phyloP scores from a whole-genome alignment of 352 stramenopile genomes.

The Globisporangium uncinulatum region DNA sequence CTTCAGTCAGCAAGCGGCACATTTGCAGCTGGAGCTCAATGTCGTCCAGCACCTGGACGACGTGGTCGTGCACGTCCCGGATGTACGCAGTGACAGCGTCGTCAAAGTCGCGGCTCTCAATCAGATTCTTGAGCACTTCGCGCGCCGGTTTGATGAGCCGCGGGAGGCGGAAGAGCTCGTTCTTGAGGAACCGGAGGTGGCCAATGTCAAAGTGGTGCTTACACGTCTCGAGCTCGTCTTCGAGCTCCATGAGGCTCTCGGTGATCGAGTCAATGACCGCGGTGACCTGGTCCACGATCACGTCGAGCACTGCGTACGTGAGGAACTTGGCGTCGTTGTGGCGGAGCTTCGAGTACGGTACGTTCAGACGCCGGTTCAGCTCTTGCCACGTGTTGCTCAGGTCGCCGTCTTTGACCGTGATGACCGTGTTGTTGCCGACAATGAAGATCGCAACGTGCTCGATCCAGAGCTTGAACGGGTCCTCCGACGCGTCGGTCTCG shows the following conservation, averaged over 20 bases:
- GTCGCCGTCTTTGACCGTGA: conserved; percentile 76
- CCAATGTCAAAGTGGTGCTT: conserved; percentile 76
- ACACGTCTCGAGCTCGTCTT: conserved; percentile 58
- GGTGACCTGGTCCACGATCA: conserved; percentile 83
- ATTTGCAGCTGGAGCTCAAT: conserved; percentile 82
- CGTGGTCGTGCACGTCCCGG: conserved; percentile 82
- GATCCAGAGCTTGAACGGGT: conserved; percentile 72
- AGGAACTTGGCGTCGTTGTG: conserved; percentile 88
- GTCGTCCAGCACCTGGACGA: conserved; percentile 73
- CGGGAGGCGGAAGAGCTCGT: conserved; percentile 72
- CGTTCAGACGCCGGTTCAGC: conserved; percentile 63
- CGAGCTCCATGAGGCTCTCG: conserved; percentile 70
- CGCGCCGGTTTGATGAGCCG: conserved; percentile 73
- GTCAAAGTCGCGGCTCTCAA: conserved; percentile 80
- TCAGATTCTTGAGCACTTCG: conserved; percentile 81
- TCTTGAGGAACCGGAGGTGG: conserved; percentile 62
- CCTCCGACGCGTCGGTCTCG: conserved; percentile 33
- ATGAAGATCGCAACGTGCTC: conserved; percentile 84
- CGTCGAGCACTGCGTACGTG: conserved; percentile 81
- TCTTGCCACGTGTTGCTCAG: conserved; percentile 67
- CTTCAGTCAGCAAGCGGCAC: conserved; percentile 69
- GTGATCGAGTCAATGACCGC: conserved; percentile 72
- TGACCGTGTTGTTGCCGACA: conserved; percentile 75
- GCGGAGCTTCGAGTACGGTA: conserved; percentile 86
- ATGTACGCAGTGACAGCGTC: conserved; percentile 73